Evolutionary conservation across 495 filamentous ascomycete species (phyloP), one percentile per base, ranked within the genome.

Genomic region (Pseudoneurospora amorphoporcata): DNA sequence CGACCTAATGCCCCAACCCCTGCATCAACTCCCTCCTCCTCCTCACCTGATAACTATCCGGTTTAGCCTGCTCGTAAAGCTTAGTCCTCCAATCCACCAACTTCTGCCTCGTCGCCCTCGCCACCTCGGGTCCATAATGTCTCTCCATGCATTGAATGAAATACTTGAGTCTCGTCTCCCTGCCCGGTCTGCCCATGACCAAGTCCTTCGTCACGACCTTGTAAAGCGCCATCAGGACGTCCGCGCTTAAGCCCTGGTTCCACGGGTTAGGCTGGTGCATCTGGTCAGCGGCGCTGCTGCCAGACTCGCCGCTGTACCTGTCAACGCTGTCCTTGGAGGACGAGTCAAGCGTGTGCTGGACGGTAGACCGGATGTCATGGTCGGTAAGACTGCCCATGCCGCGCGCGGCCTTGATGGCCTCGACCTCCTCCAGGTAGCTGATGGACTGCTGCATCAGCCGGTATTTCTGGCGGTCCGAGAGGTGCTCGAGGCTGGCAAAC

Each of bases 181-280:
- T 76, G 32, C 86, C 81, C 40, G 75, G 81, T 19, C 74, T 29
- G 17, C 79, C 79, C n/a, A 74, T 69, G 17, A 72, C 69, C 72
- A 87, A 75, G 71, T 83, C 81, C 71, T 79, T 79, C 3, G 81
- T 82, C 5, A 85, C 73, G 2, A 79, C 74, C 39, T 80, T 75
- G 32, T 81, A 78, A 8, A 88, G 70, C 19, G 81, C 79, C 68
- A 75, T 74, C 32, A 84, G 70, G 69, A 82, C 39, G 1, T 47
- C 41, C 9, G 76, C 70, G 7, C 81, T 71, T 35, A 81, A 72
- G 4, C 74, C 72, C 14, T 35, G 53, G 29, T 65, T 65, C 53
- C 53, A 65, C 1, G 53, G 53, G 6, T 65, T 65, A 0, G 53
- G 53, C 14, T 65, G 29, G 29, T 65, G 53, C 6, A 65, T 65